Conservation (phyloP, 371 early-diverging fungal genomes). For the Mucor irregularis region DNA sequence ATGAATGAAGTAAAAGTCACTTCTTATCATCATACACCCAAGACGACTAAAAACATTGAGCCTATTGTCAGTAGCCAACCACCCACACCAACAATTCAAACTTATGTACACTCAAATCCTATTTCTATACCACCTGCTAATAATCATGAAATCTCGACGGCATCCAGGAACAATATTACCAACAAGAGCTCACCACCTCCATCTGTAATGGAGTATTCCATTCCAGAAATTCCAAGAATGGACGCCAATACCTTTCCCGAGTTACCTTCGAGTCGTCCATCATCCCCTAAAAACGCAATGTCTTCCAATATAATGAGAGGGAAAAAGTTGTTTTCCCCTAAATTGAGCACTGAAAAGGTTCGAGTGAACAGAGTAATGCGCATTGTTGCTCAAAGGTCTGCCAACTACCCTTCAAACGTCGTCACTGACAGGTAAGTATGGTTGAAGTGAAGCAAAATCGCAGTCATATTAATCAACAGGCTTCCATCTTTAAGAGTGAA, state of each 20-base stretch:
- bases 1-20: neutral
- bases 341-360: neutral
- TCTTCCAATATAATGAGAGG: neutral
- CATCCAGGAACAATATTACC: too few relatives aligned
- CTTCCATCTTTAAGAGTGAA: conserved; percentile 21
- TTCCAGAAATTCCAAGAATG: too few relatives aligned
- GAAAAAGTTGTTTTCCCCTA: neutral
- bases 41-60: too few relatives aligned
- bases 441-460: neutral
- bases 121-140: too few relatives aligned
- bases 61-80: too few relatives aligned
- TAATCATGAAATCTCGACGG: too few relatives aligned
- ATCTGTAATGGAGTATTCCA: too few relatives aligned
- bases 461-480: neutral
- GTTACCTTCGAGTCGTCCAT: neutral
- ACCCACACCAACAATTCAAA: too few relatives aligned
- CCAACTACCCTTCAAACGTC: neutral
- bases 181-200: too few relatives aligned
- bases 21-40: too few relatives aligned
- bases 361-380: conserved; percentile 14
- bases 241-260: too few relatives aligned
- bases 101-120: too few relatives aligned
- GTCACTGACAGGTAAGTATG: neutral
- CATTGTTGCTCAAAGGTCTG: conserved; percentile 19
- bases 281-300: neutral